phyloP scores from a whole-genome alignment of 768 basidiomycete species.

The Mrakia gelida region DNA sequence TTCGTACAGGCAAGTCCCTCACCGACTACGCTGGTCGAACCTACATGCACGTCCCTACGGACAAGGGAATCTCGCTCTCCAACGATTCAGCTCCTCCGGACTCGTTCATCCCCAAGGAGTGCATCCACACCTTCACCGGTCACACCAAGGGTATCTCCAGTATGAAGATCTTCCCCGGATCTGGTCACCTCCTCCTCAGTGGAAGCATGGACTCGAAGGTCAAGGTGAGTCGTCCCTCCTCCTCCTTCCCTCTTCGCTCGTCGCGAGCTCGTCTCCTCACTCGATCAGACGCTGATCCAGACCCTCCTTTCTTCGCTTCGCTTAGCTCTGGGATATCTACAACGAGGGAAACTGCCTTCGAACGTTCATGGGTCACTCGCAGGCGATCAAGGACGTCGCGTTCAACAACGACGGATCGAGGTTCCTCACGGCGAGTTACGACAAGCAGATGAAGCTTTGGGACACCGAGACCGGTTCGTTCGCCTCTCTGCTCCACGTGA shows the following conservation, averaged over 20 bases:
- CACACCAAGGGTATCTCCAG: constrained; percentile 96
- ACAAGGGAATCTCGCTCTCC: constrained; percentile 63
- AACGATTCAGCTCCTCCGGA: constrained; percentile 68
- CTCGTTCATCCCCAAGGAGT: constrained; percentile 88
- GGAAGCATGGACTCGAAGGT: constrained; percentile 98
- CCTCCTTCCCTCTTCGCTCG: constrained; percentile 1
- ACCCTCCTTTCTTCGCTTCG: background rate
- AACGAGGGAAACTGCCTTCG: constrained; percentile 92
- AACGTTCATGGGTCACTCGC: constrained; percentile 94
- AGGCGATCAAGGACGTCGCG: constrained; percentile 91
- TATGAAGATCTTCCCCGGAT: constrained; percentile 84
- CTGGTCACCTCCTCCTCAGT: constrained; percentile 86
- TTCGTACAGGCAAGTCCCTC: constrained; percentile 66
- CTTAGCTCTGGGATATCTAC: constrained; percentile 96
- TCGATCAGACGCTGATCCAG: background rate
- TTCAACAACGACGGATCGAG: constrained; percentile 88
- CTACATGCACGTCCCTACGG: constrained; percentile 87
- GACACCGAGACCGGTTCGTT: constrained; percentile 81
- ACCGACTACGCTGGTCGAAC: constrained; percentile 97
- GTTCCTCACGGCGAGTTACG: constrained; percentile 90
- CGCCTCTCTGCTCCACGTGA: background rate
- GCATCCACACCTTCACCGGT: constrained; percentile 97
- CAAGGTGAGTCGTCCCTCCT: constrained; percentile 59
- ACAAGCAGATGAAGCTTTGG: constrained; percentile 98
- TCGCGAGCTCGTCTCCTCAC: background rate